Base-by-base conservation (phyloP, 495 filamentous ascomycete species). In the Ramalina peruviana region DNA sequence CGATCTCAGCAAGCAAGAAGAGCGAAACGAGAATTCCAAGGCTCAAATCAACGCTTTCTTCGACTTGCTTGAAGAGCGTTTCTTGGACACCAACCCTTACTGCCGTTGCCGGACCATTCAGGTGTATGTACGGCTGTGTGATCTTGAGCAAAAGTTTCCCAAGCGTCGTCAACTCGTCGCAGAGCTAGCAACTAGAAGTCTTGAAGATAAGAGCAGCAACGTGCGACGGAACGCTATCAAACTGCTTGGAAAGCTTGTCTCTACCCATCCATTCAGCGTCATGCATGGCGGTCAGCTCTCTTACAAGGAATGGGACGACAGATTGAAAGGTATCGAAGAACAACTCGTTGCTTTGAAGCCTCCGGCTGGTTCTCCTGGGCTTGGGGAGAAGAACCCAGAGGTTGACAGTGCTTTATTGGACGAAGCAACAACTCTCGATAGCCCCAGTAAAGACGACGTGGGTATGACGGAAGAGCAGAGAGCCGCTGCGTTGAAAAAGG, bases 191-290 rank as follows among this genome's bases (percentile, higher is more conserved):
- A 78, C 85, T 37, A 75, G 84, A 55, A 95, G 89, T 60, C 70
- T 99, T 20, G 86, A 94, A 63, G 92, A 99, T 67, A 99, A 94
- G 69, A 97, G 92, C 64, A 97, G 93, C 62, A 90, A 97, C 61
- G 92, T 97, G 19, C 74, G 92, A 54, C 80, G 88, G 37, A 96
- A 97, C 61, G 88, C 93, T 0, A 93, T 99, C 62, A 96, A 93
- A 58, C 69, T 99, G 26, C 72, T 97, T 13, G 84, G 82, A 1
- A 83, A 83, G 46, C 71, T 99, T 10, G 83, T 97, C 48, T 82
- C 85, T 27, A 95, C 87, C 0, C 93, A 99, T 60, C 93, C 92
- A 3, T 99, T 95, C 60, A 83, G 82, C 46, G 82, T 85, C 10
- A 80, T 96, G 63, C 90, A 97, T 58, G 93, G 89, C 33, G 88